Evolutionary conservation across 2,329 filamentous ascomycete genomes (phyloP), one percentile per base, ranked within the genome.

Genomic region (Volutella citrinella): DNA sequence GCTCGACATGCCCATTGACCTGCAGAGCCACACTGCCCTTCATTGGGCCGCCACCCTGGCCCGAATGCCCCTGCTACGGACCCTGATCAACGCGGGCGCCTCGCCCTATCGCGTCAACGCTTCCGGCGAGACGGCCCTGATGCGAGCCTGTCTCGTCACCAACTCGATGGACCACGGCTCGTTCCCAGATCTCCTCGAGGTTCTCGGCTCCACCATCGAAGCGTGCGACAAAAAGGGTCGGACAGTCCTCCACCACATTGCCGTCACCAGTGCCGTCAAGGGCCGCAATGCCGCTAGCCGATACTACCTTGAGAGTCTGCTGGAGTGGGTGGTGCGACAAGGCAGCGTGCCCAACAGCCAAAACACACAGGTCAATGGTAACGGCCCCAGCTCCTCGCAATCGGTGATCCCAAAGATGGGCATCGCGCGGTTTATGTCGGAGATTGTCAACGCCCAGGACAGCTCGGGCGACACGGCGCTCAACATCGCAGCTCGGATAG

Each of bases 41-140:
- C 91, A 97, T 56, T 98, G 93, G 93, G 93, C 93, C 4, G 89
- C 93, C 6, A 96, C 93, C 5, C 72, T 98, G 28, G 89, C 89
- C 4, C 84, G 91, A 12, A 83, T 95, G 57, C 78, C 86, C 2
- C 72, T 98, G 6, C 70, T 97, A 36, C 81, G 86, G 34, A 76
- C 90, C 0, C 72, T 98, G 10, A 86, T 97, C 35, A 74, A 80
- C 6, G 84, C 84, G 28, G 93, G 93, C 3, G 90, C 91, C 2
- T 95, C 83, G 48, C 88, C 95, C 28, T 87, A 83, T 57, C 79
- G 93, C 19, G 84, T 95, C 2, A 98, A 97, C 54, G 81, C 82
- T 16, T 84, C 84, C 2, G 93, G 93, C 11, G 90, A 97, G 61
- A 96, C 90, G 1, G 87, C 93, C 0, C 66, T 98, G 26, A 95